Evolutionary conservation across 192 early-diverging fungal genomes (phyloP).

Genomic region (Backusella sp.): DNA sequence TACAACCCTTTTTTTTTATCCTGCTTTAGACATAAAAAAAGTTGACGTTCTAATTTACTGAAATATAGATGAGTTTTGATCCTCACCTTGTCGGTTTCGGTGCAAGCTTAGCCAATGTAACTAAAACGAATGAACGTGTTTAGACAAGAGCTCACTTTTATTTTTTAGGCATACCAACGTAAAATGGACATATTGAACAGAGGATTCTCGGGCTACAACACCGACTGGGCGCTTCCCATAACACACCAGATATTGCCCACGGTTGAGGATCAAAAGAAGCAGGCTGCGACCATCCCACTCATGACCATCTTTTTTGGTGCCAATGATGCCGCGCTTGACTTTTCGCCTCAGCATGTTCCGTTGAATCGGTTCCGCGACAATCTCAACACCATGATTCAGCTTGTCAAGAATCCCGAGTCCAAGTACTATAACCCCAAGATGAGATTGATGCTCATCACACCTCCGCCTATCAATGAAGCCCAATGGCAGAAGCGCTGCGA

Average conservation of each 20-base stretch:
- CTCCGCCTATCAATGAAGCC: conserved; percentile 63
- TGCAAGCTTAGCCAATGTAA: conserved; percentile 28
- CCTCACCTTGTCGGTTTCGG: conserved; percentile 19
- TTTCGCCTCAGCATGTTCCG: conserved; percentile 55
- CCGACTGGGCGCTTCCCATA: conserved; percentile 54
- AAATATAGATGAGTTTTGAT: conserved; percentile 28
- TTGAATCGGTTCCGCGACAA: conserved; percentile 61
- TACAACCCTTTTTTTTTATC: not conserved
- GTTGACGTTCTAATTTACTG: not conserved
- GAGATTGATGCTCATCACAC: conserved; percentile 67
- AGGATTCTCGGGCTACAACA: conserved; percentile 82
- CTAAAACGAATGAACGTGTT: not conserved
- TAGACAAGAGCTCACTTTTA: conserved; percentile 27
- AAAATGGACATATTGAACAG: conserved; percentile 77
- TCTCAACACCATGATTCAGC: conserved; percentile 55
- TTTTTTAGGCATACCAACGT: conserved; percentile 57
- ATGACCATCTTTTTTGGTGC: conserved; percentile 81
- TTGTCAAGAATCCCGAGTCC: conserved; percentile 51
- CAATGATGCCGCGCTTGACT: conserved; percentile 67
- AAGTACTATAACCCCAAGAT: conserved; percentile 57
- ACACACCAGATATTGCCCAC: conserved; percentile 54
- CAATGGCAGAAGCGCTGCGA: conserved; percentile 38
- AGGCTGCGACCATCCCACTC: conserved; percentile 43
- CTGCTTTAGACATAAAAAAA: not conserved
- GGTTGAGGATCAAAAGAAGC: conserved; percentile 12